phyloP scores from a whole-genome alignment of 2,329 filamentous ascomycete genomes.

The Rhynchosporium secalis region DNA sequence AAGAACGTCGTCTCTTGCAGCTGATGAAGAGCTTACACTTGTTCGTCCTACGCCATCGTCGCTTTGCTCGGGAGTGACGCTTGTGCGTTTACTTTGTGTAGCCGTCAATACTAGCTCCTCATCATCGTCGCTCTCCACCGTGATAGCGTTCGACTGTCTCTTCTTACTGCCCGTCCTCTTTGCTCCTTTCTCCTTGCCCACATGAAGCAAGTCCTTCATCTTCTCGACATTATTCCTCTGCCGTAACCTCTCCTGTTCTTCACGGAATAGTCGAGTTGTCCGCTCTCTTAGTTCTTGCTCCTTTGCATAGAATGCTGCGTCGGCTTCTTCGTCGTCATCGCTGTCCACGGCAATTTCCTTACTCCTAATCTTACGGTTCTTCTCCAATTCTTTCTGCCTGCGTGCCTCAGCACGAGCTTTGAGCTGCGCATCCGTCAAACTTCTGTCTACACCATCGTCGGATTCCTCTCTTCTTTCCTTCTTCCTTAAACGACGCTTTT shows the following conservation, averaged over 20 bases:
- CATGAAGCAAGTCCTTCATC: constrained; percentile 37
- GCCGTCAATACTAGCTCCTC: constrained; percentile 17
- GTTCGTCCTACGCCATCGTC: constrained; percentile 35
- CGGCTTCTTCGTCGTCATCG: constrained; percentile 80
- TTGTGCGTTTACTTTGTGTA: constrained; percentile 22
- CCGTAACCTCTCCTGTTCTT: constrained; percentile 64
- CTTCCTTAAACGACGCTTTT: constrained; percentile 52
- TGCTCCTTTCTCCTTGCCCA: constrained; percentile 25
- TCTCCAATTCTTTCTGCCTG: constrained; percentile 70
- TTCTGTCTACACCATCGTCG: constrained; percentile 40
- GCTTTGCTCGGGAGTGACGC: constrained; percentile 32
- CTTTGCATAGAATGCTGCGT: constrained; percentile 72
- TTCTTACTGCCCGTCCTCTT: constrained; percentile 28
- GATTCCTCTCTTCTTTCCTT: constrained; percentile 44
- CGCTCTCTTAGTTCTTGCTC: constrained; percentile 66
- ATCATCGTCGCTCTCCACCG: constrained; percentile 38
- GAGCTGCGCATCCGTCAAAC: constrained; percentile 62
- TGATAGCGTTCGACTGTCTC: constrained; percentile 29
- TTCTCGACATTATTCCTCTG: constrained; percentile 45
- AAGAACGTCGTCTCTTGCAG: constrained; percentile 29
- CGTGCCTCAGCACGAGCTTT: constrained; percentile 60
- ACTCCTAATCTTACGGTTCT: constrained; percentile 79
- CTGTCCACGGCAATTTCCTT: constrained; percentile 76
- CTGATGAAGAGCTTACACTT: constrained; percentile 34
- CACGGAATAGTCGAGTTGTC: constrained; percentile 10